These are phyloP conservation scores for Fusarium brevicatenulatum DNA, from an alignment of 2,329 filamentous ascomycete species.

Conservation along the genomic window DNA sequence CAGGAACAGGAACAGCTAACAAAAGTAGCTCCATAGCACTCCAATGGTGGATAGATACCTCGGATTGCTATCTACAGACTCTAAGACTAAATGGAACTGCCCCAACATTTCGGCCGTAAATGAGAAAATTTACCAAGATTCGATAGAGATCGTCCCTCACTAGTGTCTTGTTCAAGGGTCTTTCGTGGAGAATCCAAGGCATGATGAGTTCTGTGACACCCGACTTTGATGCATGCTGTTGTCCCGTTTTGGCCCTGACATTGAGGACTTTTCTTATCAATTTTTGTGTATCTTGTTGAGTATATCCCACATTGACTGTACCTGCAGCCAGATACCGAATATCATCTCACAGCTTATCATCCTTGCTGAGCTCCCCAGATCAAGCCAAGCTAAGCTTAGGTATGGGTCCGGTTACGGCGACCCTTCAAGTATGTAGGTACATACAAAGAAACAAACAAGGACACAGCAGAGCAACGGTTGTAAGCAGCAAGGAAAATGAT, in stretches of 20 bases:
- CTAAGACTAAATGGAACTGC: background rate
- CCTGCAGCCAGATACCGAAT: constrained; percentile 18
- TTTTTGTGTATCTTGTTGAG: background rate
- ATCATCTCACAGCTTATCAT: constrained; percentile 6
- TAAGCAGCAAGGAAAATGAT: constrained; percentile 25
- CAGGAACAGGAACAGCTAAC: background rate
- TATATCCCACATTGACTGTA: background rate
- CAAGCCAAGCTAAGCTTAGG: constrained; percentile 22
- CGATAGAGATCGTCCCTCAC: constrained; percentile 28
- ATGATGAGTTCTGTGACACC: background rate
- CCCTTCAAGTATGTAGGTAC: background rate
- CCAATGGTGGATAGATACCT: constrained; percentile 28
- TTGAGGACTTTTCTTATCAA: background rate
- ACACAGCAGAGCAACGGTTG: constrained; percentile 8
- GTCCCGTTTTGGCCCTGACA: background rate
- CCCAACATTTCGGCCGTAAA: constrained; percentile 39
- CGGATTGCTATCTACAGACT: constrained; percentile 1
- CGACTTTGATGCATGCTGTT: background rate
- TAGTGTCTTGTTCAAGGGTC: constrained; percentile 16
- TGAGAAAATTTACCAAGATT: constrained; percentile 36
- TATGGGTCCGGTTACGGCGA: constrained; percentile 30
- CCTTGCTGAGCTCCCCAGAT: constrained; percentile 32
- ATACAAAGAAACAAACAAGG: background rate
- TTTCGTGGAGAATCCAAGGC: constrained; percentile 22
- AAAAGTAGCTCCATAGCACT: constrained; percentile 16